Percentiles rank a stretch among this genome's conserved stretches.
Evolutionary conservation across 257 asterid genomes (phyloP).

Genomic region (Ilex aquifolium): DNA sequence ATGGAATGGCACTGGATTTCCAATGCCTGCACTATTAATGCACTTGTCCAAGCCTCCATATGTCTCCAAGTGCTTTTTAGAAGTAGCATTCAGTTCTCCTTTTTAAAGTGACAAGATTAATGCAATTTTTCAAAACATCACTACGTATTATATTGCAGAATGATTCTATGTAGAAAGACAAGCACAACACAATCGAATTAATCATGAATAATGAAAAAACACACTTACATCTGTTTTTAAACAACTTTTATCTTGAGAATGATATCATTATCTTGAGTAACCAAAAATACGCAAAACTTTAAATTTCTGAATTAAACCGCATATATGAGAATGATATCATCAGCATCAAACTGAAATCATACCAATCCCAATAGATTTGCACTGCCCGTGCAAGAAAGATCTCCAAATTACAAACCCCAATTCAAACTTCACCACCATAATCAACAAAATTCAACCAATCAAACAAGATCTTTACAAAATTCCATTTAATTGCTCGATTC

Average conservation of each 20-base stretch:
- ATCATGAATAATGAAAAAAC: too few relatives aligned
- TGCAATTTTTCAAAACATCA: background rate
- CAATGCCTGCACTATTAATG: slow-evolving; percentile 76
- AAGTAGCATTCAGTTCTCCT: slow-evolving; percentile 68
- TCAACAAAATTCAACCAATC: slow-evolving; percentile 12
- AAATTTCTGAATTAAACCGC: background rate
- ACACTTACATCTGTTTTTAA: too few relatives aligned
- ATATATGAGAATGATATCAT: background rate
- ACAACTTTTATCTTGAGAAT: too few relatives aligned
- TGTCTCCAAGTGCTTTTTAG: slow-evolving; percentile 52
- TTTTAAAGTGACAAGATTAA: slow-evolving; percentile 14
- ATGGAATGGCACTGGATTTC: slow-evolving; percentile 42
- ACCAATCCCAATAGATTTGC: slow-evolving; percentile 50
- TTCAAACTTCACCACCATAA: slow-evolving; percentile 14
- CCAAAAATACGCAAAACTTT: background rate
- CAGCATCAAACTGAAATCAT: slow-evolving; percentile 3
- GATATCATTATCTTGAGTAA: too few relatives aligned
- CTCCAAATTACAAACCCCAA: slow-evolving; percentile 40
- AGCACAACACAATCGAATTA: too few relatives aligned
- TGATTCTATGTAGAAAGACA: background rate
- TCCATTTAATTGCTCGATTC: background rate
- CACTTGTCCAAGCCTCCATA: slow-evolving; percentile 87
- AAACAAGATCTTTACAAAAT: slow-evolving; percentile 15
- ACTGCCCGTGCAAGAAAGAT: slow-evolving; percentile 47
- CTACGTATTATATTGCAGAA: background rate